These are phyloP conservation scores for Astrephomene gubernaculifera DNA, from an alignment of 139 green algal species.

Conservation along the genomic window DNA sequence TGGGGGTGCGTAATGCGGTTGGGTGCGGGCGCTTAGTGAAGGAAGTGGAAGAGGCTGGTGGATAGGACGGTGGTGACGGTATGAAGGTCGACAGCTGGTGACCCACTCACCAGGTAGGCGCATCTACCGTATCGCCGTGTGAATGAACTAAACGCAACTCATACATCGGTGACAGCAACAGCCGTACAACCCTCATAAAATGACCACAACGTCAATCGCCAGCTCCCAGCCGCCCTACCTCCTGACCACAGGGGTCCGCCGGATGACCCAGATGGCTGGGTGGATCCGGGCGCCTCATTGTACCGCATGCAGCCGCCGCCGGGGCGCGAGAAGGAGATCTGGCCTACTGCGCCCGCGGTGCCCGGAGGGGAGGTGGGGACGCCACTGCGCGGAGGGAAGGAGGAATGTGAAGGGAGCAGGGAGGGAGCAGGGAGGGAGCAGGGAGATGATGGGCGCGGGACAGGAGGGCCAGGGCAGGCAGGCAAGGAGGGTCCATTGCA, in stretches of 20 bases:
- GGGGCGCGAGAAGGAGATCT: conserved; percentile 4
- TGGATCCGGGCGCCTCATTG: conserved; percentile 2
- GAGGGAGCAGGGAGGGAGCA: too few species aligned
- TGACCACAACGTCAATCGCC: background rate
- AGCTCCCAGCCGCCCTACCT: background rate
- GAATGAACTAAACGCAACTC: too few species aligned
- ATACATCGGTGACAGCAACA: too few species aligned
- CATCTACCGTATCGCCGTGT: too few species aligned
- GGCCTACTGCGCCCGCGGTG: conserved; percentile 4
- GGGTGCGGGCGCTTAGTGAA: background rate
- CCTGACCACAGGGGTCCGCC: background rate
- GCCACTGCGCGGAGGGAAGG: conserved; percentile 9
- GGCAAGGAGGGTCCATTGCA: too few species aligned
- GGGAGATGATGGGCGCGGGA: too few species aligned
- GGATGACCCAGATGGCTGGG: background rate
- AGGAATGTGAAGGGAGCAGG: background rate
- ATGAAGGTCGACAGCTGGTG: background rate
- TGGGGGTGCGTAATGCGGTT: background rate
- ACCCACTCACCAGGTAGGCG: background rate
- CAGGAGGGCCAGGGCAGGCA: too few species aligned
- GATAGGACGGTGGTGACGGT: background rate
- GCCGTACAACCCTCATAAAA: background rate
- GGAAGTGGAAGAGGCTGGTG: background rate
- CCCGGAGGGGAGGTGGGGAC: background rate
- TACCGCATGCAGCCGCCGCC: conserved; percentile 38